Evolutionary conservation across 2,329 filamentous ascomycete species (phyloP), one percentile per base, ranked within the genome.

Genomic region (Ceratocystis lukuohia): DNA sequence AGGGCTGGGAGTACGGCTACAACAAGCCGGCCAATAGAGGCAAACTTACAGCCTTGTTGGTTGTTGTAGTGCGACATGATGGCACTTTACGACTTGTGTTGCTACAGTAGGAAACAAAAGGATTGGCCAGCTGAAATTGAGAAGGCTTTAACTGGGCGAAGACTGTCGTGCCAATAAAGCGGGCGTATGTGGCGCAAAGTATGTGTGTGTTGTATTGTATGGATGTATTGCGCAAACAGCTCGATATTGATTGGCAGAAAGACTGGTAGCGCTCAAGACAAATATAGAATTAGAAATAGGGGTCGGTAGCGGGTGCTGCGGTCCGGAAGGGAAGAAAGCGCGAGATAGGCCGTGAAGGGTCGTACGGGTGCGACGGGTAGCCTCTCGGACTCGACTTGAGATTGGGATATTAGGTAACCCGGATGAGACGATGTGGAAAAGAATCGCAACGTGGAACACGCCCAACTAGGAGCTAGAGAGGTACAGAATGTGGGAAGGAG

Each of bases 11-110:
- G 28, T 59, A 37, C 12, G 22, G 25, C 56, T 12, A 59, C 56
- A 37, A 15, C n/a, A 59, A 59, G 56, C 56, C n/a, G 25, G 5
- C 30, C 28, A 59, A 37, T 59, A 17, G 17, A 56, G 50, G 37
- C 17, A 45, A 46, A 67, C 66, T 67, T 50, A 67, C 66, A 65
- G 57, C 65, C 61, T 56, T 67, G 66, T 45, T 67, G 62, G 53
- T 67, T 56, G 33, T 67, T 67, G 59, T 67, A 67, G 59, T 65
- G 66, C 57, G 66, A 65, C 66, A 67, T 67, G 57, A 28, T 41
- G 53, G 62, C 33, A 45, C 33, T 30, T 48, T 56, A 12, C n/a
- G 44, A 20, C 22, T 25, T 25, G 25, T 41, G 10, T 12, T 53
- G 48, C 25, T 53, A 25, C 15, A 15, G 48, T 53, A 28, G 48